Evolutionary conservation across 495 filamentous ascomycete species (phyloP).

Genomic region (Xylaria curta): DNA sequence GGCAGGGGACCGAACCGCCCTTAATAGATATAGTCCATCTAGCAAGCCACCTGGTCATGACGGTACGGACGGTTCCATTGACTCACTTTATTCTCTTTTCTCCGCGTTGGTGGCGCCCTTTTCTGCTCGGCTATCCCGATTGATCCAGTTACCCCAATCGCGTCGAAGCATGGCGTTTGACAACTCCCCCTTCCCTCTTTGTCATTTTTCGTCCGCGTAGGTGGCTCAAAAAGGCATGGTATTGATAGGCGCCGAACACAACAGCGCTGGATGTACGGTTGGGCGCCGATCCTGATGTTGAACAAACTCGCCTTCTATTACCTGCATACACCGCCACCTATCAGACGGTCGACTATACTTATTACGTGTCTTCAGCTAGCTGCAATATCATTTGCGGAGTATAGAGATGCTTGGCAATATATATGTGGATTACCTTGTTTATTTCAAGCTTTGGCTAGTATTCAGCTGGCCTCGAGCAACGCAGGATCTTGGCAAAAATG

Average conservation of each 20-base stretch:
- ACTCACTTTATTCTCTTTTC: background rate
- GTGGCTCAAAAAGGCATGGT: background rate
- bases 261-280: too few relatives aligned
- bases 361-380: slow-evolving; percentile 10
- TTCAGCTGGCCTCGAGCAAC: background rate
- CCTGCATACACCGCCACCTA: slow-evolving; percentile 4
- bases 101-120: background rate
- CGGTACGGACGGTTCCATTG: background rate
- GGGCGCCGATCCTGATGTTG: background rate
- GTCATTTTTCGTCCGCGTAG: background rate
- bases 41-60: background rate
- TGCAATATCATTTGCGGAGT: slow-evolving; percentile 5
- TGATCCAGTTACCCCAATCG: background rate
- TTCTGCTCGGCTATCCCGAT: background rate
- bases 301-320: background rate
- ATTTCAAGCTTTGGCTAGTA: background rate
- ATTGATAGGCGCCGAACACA: background rate
- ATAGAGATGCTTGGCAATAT: background rate
- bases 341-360: background rate
- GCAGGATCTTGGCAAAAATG: background rate
- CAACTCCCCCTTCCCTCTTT: background rate
- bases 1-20: background rate
- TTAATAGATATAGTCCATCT: background rate
- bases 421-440: slow-evolving; percentile 1
- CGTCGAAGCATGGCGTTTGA: background rate